Base-by-base conservation (phyloP, 345 rosid species). In the Euphorbia peplus region DNA sequence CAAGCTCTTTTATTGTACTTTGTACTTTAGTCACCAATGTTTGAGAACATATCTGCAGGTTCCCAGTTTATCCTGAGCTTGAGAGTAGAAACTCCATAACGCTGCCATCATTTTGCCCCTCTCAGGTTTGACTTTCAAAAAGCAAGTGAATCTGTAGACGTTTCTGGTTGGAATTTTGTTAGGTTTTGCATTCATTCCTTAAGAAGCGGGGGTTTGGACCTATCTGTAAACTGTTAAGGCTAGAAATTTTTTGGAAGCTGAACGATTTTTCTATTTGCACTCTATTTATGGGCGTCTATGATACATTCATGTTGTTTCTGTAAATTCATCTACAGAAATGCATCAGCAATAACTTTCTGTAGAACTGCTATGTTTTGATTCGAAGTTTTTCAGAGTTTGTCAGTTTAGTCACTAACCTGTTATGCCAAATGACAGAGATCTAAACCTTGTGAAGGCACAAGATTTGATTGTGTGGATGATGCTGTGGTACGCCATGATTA, bases 61-160 rank as follows among this genome's bases (percentile, higher is more conserved):
- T 93, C 78, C 84, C 82, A 1, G 81, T 93, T 77, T 82, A 81
- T 70, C 98, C 98, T 63, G 96, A 91, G 84, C 76, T 93, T 79
- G 98, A 91, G 76, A 83, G 89, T 12, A 91, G 91, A 62, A 91
- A 89, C 76, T 86, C 96, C 12, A 85, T 91, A 60, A 73, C 79
- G 42, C 79, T 88, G 46, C 98, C 97, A 5, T 86, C 91, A 12
- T 68, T 79, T 80, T 93, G 97, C 79, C 96, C 96, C 58, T 88
- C 96, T 70, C 88, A 86, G 97, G 98, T 93, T 79, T 62, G 66
- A 69, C 39, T 58, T 48, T 41, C 63, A 42, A 11, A 39, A 51
- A 32, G 29, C 15, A 54, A 48, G 56, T 50, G 35, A 63, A 48
- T 58, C 46, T 25, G 2, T 60, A 44, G 11, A 22, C 28, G 12